phyloP scores from a whole-genome alignment of 192 early-diverging fungal genomes.

The Radiomyces spectabilis region DNA sequence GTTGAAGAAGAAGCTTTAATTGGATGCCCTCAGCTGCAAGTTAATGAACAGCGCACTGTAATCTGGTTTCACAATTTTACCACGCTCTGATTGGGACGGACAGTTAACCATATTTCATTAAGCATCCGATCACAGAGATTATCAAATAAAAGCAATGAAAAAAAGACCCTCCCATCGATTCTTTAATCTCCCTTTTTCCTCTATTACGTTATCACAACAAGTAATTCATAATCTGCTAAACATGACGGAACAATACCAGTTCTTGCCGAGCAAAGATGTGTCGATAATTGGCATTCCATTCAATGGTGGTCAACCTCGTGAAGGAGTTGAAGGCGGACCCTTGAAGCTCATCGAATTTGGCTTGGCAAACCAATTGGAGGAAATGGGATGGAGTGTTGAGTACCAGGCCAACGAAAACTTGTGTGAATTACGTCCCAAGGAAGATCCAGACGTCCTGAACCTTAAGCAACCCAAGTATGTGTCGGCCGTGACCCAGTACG shows the following conservation, averaged over 20 bases:
- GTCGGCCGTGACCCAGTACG: slow-evolving; percentile 62
- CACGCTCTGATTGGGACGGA: background rate
- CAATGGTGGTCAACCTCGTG: slow-evolving; percentile 38
- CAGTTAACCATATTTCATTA: background rate
- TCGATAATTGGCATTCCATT: slow-evolving; percentile 17
- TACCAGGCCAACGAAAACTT: slow-evolving; percentile 73
- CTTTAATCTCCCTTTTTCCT: background rate
- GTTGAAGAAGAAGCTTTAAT: slow-evolving; percentile 6
- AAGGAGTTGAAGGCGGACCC: slow-evolving; percentile 88
- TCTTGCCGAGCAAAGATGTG: slow-evolving; percentile 6
- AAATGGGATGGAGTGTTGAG: slow-evolving; percentile 73
- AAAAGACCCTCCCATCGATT: background rate
- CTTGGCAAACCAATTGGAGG: slow-evolving; percentile 70
- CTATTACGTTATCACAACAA: too few relatives aligned
- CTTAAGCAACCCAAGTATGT: slow-evolving; percentile 85
- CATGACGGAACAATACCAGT: slow-evolving; percentile 5
- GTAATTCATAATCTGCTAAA: background rate
- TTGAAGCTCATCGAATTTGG: slow-evolving; percentile 80
- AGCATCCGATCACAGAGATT: background rate
- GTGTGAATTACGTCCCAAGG: slow-evolving; percentile 54
- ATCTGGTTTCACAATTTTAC: background rate
- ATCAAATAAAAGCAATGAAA: background rate
- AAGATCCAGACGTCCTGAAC: slow-evolving; percentile 64
- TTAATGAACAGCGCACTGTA: background rate
- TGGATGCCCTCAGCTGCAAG: background rate